These are phyloP conservation scores for Aaosphaeria arxii DNA, from an alignment of 2,329 filamentous ascomycete genomes.

Conservation along the genomic window DNA sequence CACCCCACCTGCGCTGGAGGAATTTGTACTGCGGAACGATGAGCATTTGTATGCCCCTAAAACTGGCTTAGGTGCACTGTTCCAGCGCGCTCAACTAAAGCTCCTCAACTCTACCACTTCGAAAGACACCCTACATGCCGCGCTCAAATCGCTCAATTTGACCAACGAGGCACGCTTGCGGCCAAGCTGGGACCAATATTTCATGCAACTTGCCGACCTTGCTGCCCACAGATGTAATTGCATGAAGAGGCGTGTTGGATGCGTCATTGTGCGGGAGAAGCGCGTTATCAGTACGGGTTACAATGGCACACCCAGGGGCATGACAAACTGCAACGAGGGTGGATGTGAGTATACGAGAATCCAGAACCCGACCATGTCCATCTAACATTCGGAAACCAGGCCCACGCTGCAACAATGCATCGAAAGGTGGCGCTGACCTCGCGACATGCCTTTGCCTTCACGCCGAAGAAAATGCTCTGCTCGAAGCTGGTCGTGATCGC, in stretches of 20 bases:
- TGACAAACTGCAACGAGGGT: slow-evolving; percentile 88
- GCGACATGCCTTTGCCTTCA: slow-evolving; percentile 94
- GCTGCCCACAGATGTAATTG: slow-evolving; percentile 91
- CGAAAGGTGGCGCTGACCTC: slow-evolving; percentile 67
- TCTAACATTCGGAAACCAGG: slow-evolving; percentile 31
- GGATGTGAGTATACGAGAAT: slow-evolving; percentile 58
- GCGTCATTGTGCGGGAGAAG: slow-evolving; percentile 81
- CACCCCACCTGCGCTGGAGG: slow-evolving; percentile 53
- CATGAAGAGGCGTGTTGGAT: slow-evolving; percentile 96
- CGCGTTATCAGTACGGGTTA: slow-evolving; percentile 94
- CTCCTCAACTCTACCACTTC: slow-evolving; percentile 81
- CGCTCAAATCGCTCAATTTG: slow-evolving; percentile 72
- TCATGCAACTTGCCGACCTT: slow-evolving; percentile 93
- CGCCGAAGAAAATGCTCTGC: slow-evolving; percentile 92
- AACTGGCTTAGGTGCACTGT: slow-evolving; percentile 69
- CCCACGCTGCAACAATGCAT: slow-evolving; percentile 74
- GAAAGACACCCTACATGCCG: slow-evolving; percentile 67
- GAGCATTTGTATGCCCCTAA: slow-evolving; percentile 67
- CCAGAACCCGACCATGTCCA: neutral
- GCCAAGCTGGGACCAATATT: slow-evolving; percentile 94
- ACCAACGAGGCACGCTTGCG: slow-evolving; percentile 75
- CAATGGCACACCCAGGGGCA: slow-evolving; percentile 89
- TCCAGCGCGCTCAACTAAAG: slow-evolving; percentile 77
- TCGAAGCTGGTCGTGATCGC: slow-evolving; percentile 89
- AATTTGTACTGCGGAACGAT: slow-evolving; percentile 66